phyloP scores from a whole-genome alignment of 2,329 filamentous ascomycete genomes.

The Ophiostoma ips region DNA sequence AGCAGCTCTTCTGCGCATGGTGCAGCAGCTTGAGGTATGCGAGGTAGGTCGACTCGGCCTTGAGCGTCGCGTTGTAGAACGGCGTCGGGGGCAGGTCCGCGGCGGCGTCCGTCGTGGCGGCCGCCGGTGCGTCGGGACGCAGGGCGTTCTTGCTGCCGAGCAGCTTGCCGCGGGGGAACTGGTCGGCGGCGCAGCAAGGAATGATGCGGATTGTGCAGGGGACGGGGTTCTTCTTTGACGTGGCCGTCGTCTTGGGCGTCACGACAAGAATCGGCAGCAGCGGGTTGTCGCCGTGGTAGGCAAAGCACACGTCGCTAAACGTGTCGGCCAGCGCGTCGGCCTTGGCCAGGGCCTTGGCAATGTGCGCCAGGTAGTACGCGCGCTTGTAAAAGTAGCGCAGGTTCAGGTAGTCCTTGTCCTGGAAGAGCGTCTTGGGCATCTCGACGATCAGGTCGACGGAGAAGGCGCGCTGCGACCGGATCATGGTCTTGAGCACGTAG shows the following conservation, averaged over 20 bases:
- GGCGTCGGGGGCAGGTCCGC: conserved; percentile 43
- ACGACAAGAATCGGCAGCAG: conserved; percentile 54
- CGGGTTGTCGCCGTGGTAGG: conserved; percentile 55
- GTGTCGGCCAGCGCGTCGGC: conserved; percentile 36
- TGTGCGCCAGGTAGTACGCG: conserved; percentile 76
- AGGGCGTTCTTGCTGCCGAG: conserved; percentile 56
- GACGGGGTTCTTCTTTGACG: conserved; percentile 16
- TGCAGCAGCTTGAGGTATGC: conserved; percentile 65
- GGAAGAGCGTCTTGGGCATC: conserved; percentile 69
- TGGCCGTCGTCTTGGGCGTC: conserved; percentile 15
- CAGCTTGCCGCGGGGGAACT: conserved; percentile 62
- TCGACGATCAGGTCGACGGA: conserved; percentile 73
- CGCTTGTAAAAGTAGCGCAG: conserved; percentile 90
- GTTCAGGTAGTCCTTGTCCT: conserved; percentile 89
- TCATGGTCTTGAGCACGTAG: conserved; percentile 63
- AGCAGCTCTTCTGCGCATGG: conserved; percentile 51
- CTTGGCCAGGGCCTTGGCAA: conserved; percentile 53
- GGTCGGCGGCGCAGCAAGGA: conserved; percentile 52
- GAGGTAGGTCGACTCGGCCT: conserved; percentile 60
- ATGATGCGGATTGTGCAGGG: conserved; percentile 52
- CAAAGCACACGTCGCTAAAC: conserved; percentile 48
- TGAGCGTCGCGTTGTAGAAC: conserved; percentile 79
- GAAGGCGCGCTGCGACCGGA: conserved; percentile 44
- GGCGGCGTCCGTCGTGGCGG: conserved; percentile 26
- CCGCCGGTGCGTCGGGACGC: conserved; percentile 36